Evolutionary conservation across 1,284 basidiomycete genomes (phyloP).

Genomic region (Microbotryum silenes-acaulis): DNA sequence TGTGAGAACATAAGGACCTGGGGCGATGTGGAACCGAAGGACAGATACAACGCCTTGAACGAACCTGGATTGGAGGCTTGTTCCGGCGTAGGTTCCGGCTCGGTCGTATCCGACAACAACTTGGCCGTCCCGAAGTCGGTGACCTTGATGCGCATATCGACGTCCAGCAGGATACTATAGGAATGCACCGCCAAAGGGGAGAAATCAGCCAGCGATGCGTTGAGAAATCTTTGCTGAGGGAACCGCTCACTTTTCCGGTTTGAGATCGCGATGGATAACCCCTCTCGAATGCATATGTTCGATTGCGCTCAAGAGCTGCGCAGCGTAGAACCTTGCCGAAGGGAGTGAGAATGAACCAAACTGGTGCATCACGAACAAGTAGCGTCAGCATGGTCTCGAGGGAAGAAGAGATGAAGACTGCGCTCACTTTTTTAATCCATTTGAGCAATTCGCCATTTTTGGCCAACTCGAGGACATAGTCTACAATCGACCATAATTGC

Average conservation of each 20-base stretch:
- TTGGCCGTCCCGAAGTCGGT: conserved; percentile 97
- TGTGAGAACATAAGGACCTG: background rate
- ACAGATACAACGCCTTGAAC: no score
- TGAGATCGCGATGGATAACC: conserved; percentile 68
- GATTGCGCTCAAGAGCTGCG: conserved; percentile 78
- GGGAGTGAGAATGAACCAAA: conserved; percentile 66
- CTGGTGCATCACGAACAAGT: conserved; percentile 2
- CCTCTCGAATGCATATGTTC: conserved; percentile 81
- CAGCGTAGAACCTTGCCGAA: conserved; percentile 72
- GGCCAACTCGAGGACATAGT: conserved; percentile 83
- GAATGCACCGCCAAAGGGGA: conserved; percentile 57
- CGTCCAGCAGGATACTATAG: conserved; percentile 65
- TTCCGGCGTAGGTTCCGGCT: background rate
- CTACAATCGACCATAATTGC: conserved; percentile 44
- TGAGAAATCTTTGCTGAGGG: background rate
- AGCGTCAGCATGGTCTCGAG: background rate
- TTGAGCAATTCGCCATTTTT: conserved; percentile 82
- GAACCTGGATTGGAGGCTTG: background rate
- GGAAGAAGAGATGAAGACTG: background rate
- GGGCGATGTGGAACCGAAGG: no score
- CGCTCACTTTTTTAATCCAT: conserved; percentile 52
- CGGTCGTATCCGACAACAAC: conserved; percentile 42
- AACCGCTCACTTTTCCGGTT: conserved; percentile 29
- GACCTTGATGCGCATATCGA: conserved; percentile 77
- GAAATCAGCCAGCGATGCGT: conserved; percentile 8